These are phyloP conservation scores for Aspergillus nomiae DNA, from an alignment of 2,329 filamentous ascomycete species.

Conservation along the genomic window DNA sequence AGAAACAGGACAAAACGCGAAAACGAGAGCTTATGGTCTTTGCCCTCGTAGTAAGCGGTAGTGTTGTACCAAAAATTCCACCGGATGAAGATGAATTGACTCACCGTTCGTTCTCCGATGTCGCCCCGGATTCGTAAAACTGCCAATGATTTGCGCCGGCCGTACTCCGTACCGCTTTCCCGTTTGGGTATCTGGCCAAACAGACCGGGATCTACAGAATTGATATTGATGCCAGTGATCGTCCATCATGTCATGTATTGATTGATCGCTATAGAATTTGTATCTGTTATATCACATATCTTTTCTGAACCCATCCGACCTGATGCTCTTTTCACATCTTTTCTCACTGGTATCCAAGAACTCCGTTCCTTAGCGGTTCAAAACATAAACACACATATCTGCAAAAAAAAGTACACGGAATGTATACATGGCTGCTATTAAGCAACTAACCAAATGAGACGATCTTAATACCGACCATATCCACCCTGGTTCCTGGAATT, in stretches of 20 bases:
- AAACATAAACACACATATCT: background rate
- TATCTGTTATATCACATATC: background rate
- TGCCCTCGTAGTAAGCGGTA: background rate
- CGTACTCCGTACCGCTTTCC: background rate
- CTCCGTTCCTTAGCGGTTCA: background rate
- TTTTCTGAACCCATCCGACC: background rate
- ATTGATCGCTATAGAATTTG: background rate
- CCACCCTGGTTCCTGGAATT: slow-evolving; percentile 37
- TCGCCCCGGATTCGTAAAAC: slow-evolving; percentile 11
- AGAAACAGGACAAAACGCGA: background rate
- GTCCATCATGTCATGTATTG: background rate
- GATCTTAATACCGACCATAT: slow-evolving; percentile 40
- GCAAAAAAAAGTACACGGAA: background rate
- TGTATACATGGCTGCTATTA: background rate
- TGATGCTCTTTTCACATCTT: background rate
- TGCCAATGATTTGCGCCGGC: background rate
- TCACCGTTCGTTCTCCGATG: slow-evolving; percentile 24
- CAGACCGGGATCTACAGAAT: background rate
- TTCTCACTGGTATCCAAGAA: background rate
- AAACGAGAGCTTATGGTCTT: background rate
- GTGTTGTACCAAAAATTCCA: background rate
- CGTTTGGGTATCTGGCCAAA: background rate
- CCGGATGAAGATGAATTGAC: slow-evolving; percentile 13
- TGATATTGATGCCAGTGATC: background rate
- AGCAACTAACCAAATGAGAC: slow-evolving; percentile 7